phyloP scores from a whole-genome alignment of 2,329 filamentous ascomycete genomes.

The Pyricularia pennisetigena region DNA sequence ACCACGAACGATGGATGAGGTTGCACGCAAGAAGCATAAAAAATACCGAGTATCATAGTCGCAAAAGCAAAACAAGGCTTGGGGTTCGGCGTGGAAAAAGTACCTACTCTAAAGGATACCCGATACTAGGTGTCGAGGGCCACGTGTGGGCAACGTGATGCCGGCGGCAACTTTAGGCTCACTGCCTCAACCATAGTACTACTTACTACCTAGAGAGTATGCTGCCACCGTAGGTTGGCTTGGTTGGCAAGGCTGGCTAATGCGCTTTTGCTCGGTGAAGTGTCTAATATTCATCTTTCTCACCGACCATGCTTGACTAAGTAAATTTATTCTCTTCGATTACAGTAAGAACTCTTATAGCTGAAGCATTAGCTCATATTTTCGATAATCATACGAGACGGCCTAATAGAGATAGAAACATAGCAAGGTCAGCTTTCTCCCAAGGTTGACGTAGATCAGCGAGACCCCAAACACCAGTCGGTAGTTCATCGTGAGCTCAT shows the following conservation, averaged over 20 bases:
- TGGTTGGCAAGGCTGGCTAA: neutral
- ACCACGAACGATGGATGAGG: neutral
- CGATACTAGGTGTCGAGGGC: neutral
- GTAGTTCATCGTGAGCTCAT: neutral
- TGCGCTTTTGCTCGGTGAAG: neutral
- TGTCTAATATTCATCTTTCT: too few relatives aligned
- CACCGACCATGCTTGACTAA: too few relatives aligned
- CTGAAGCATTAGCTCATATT: too few relatives aligned
- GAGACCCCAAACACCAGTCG: neutral
- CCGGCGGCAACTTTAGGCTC: neutral
- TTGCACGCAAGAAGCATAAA: neutral
- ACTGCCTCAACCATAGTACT: neutral
- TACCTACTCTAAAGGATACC: neutral
- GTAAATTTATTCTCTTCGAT: neutral
- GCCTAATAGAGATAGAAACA: neutral
- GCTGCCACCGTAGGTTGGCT: too few relatives aligned
- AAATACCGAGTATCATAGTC: neutral
- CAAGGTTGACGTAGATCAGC: neutral
- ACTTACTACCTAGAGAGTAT: too few relatives aligned
- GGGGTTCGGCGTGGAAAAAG: neutral
- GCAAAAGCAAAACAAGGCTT: neutral
- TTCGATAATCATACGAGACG: neutral
- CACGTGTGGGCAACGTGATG: neutral
- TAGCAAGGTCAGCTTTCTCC: neutral
- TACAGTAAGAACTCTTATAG: too few relatives aligned